A percentile compares a stretch with the other conserved stretches of the same genome.
phyloP scores from a whole-genome alignment of 805 yeast genomes.

The Kodamaea jinghongensis region DNA sequence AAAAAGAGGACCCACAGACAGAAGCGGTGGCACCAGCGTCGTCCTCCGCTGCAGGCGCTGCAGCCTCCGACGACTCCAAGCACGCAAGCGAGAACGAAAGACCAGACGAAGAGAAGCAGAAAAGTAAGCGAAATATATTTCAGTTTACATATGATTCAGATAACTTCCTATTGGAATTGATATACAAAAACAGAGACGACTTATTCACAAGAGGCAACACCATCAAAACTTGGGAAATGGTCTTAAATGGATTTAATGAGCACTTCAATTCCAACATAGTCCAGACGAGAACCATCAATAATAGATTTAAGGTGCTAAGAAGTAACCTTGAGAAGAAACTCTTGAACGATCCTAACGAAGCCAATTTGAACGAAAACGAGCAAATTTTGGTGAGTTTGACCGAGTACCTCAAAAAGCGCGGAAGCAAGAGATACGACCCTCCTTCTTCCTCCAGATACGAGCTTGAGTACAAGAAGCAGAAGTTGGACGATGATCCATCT shows the following conservation, averaged over 20 bases:
- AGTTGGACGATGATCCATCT: too few species aligned
- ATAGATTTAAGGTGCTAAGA: conserved; percentile 21
- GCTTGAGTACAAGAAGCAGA: too few species aligned
- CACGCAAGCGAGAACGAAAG: not conserved
- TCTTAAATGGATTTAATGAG: conserved; percentile 22
- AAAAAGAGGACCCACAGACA: too few species aligned
- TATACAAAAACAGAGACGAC: conserved; percentile 18
- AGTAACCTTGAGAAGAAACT: conserved; percentile 20
- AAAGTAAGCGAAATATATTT: conserved; percentile 14
- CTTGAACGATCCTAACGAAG: conserved; percentile 9
- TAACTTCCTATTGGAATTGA: conserved; percentile 18
- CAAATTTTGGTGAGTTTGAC: conserved; percentile 18
- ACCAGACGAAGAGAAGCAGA: not conserved
- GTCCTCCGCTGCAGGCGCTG: not conserved
- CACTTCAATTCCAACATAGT: conserved; percentile 17
- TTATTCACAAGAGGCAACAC: conserved; percentile 27
- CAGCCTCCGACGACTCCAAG: not conserved
- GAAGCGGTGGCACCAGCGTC: too few species aligned
- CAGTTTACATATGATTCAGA: conserved; percentile 27
- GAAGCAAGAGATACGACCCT: not conserved
- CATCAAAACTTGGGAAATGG: conserved; percentile 24
- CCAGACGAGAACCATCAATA: conserved; percentile 25
- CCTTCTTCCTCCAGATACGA: too few species aligned
- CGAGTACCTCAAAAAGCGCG: conserved; percentile 11
- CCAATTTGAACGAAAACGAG: conserved; percentile 23